These are phyloP conservation scores for Nyssa sinensis DNA, from an alignment of 148 eudicot genomes.

Conservation along the genomic window DNA sequence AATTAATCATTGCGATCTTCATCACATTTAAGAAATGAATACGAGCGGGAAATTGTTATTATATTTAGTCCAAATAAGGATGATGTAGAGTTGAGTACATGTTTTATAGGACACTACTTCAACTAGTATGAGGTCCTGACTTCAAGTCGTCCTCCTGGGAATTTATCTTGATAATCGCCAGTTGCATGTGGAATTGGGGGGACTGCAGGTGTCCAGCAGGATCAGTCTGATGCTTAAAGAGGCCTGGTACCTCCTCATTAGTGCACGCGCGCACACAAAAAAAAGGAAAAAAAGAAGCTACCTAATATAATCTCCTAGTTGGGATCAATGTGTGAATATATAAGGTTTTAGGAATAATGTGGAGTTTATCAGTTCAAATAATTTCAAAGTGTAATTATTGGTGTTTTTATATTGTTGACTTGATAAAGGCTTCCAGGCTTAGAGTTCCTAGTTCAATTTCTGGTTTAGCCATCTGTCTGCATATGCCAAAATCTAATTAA, in stretches of 20 bases:
- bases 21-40: background rate
- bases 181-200: no score
- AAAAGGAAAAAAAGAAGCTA: no score
- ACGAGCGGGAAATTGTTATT: background rate
- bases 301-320: background rate
- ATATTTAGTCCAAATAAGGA: background rate
- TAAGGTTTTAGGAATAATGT: background rate
- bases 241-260: no score
- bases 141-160: no score
- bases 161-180: no score
- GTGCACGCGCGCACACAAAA: no score
- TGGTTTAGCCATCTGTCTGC: background rate
- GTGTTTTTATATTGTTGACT: background rate
- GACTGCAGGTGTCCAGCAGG: no score
- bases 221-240: no score
- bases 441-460: background rate
- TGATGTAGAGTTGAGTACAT: background rate
- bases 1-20: background rate
- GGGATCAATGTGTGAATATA: background rate
- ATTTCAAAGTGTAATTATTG: background rate
- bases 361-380: background rate
- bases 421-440: background rate
- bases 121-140: no score
- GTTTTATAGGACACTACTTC: no score
- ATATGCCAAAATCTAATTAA: background rate